These are phyloP conservation scores for Citrus trifoliata DNA, from an alignment of 345 rosid species.

Conservation along the genomic window DNA sequence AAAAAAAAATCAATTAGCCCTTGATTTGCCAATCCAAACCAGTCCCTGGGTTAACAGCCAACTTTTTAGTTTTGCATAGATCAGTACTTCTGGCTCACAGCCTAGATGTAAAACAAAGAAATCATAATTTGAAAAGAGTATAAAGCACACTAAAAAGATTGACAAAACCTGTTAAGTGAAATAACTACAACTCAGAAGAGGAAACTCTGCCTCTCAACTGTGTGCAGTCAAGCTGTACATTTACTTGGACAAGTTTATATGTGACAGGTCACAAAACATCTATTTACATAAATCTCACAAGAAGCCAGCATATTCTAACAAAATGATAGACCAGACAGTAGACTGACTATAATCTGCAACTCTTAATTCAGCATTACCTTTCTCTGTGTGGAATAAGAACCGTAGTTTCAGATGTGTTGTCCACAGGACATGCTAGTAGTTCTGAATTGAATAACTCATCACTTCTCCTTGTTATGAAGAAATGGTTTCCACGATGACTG, in stretches of 20 bases:
- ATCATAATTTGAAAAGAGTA: background rate
- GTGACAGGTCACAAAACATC: background rate
- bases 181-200: background rate
- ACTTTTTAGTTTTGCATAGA: background rate
- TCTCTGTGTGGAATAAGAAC: constrained; percentile 80
- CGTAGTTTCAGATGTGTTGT: constrained; percentile 51
- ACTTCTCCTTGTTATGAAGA: constrained; percentile 72
- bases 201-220: background rate
- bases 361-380: constrained; percentile 38
- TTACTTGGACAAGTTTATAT: background rate
- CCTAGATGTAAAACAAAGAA: background rate
- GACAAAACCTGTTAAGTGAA: background rate
- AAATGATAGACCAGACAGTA: background rate
- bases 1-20: background rate
- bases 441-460: constrained; percentile 82
- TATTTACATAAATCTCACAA: background rate
- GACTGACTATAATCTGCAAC: background rate
- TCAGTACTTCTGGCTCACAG: background rate
- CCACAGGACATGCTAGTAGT: constrained; percentile 63
- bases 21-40: background rate
- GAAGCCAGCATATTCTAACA: background rate
- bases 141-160: background rate
- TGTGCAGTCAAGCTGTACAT: background rate
- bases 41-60: background rate
- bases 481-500: constrained; percentile 85